Conservation (phyloP, 108 stramenopile genomes). For the Nitzschia putrida region DNA sequence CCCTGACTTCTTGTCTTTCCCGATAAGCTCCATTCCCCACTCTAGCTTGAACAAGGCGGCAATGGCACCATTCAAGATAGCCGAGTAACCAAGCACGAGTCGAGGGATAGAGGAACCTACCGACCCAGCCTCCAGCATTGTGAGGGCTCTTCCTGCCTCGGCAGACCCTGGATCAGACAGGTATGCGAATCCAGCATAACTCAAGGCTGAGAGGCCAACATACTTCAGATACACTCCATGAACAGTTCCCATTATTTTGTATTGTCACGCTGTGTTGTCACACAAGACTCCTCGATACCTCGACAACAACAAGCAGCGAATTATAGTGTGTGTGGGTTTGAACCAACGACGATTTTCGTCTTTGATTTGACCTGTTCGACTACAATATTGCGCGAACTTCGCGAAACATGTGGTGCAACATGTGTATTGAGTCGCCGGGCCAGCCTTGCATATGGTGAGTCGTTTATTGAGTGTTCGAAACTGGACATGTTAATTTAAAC, state of each 20-base stretch:
- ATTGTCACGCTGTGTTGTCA: not conserved
- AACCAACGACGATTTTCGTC: too few relatives aligned
- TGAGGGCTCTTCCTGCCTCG: conserved; percentile 17
- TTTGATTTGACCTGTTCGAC: too few relatives aligned
- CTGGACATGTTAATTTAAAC: conserved; percentile 2
- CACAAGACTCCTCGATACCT: too few relatives aligned
- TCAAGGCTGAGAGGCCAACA: conserved; percentile 77
- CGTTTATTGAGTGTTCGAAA: conserved; percentile 1
- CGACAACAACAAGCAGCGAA: too few relatives aligned
- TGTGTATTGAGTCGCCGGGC: too few relatives aligned
- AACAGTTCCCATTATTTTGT: conserved; percentile 75
- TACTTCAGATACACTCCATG: conserved; percentile 90
- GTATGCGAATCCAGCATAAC: conserved; percentile 66
- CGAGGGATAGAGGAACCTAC: conserved; percentile 45
- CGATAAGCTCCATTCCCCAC: conserved; percentile 71
- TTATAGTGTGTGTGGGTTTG: too few relatives aligned
- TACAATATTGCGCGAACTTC: too few relatives aligned
- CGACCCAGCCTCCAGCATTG: conserved; percentile 10
- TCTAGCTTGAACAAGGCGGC: conserved; percentile 80
- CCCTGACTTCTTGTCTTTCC: conserved; percentile 69
- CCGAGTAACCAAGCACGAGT: conserved; percentile 66
- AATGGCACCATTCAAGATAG: conserved; percentile 73
- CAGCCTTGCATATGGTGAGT: not conserved
- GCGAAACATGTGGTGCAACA: too few relatives aligned
- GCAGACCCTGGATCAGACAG: conserved; percentile 29